These are phyloP conservation scores for Diaporthe sp. DNA, from an alignment of 2,329 filamentous ascomycete genomes.

Conservation along the genomic window DNA sequence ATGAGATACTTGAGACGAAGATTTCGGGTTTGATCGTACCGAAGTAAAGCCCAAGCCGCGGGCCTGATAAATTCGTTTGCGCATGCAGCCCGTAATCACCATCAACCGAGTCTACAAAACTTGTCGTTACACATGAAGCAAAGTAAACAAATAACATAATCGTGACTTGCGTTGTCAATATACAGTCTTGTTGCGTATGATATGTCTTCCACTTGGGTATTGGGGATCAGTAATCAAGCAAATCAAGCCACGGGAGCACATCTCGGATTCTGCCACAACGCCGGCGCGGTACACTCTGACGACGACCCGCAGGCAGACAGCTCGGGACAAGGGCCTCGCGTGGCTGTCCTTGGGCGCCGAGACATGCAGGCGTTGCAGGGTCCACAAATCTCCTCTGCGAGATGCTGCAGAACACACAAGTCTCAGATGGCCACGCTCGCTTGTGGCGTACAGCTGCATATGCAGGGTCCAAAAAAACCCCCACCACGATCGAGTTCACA, in stretches of 20 bases:
- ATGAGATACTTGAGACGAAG: neutral
- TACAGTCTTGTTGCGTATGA: neutral
- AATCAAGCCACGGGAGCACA: neutral
- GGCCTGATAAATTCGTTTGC: no score
- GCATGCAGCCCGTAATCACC: neutral
- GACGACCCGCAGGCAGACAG: neutral
- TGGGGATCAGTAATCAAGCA: neutral
- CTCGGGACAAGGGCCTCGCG: neutral
- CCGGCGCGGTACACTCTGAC: neutral
- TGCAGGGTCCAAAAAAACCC: neutral
- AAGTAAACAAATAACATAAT: no score
- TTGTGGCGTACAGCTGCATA: constrained; percentile 13
- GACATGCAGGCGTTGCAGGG: constrained; percentile 16
- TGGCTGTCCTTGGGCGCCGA: neutral
- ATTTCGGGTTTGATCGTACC: neutral
- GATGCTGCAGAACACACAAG: constrained; percentile 5
- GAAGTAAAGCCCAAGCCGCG: neutral
- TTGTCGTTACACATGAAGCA: neutral
- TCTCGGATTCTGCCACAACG: neutral
- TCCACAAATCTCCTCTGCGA: neutral
- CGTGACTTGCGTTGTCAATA: neutral
- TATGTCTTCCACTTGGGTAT: neutral
- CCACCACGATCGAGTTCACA: neutral
- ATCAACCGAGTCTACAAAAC: neutral
- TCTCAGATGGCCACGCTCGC: neutral